Conservation (phyloP, 140 eudicot species). For the Senecio squalidus region DNA sequence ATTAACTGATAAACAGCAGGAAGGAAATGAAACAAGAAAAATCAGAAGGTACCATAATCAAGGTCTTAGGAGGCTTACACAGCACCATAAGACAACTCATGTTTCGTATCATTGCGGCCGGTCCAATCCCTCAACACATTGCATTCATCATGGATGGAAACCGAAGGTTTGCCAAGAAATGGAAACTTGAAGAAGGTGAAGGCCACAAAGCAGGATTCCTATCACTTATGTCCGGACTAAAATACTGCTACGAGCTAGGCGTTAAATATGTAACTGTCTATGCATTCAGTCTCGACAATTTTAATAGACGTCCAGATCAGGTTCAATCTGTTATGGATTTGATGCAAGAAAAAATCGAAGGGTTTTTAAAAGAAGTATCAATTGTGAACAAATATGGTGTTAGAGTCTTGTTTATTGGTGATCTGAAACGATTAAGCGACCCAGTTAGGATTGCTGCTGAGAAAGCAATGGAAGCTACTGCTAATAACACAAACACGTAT, state of each 20-base stretch:
- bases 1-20: constrained; percentile 12
- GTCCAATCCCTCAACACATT: constrained; percentile 58
- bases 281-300: constrained; percentile 72
- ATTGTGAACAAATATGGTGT: constrained; percentile 52
- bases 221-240: constrained; percentile 53
- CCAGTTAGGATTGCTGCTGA: constrained; percentile 56
- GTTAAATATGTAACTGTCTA: constrained; percentile 50
- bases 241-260: constrained; percentile 60
- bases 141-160: constrained; percentile 78
- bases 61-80: constrained; percentile 32
- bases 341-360: constrained; percentile 66
- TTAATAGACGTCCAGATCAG: constrained; percentile 58
- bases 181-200: constrained; percentile 41
- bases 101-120: constrained; percentile 35
- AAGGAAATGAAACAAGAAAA: constrained; percentile 17
- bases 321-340: constrained; percentile 59
- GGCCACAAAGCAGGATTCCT: constrained; percentile 68
- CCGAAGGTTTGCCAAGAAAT: constrained; percentile 58
- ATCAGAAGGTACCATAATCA: background rate
- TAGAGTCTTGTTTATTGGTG: constrained; percentile 48
- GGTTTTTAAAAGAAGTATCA: constrained; percentile 45
- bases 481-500: constrained; percentile 27
- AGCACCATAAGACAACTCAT: constrained; percentile 23
- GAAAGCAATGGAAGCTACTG: constrained; percentile 51
- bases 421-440: constrained; percentile 41